Base-by-base conservation (phyloP, 306 rosid genomes). In the Senna siamea region DNA sequence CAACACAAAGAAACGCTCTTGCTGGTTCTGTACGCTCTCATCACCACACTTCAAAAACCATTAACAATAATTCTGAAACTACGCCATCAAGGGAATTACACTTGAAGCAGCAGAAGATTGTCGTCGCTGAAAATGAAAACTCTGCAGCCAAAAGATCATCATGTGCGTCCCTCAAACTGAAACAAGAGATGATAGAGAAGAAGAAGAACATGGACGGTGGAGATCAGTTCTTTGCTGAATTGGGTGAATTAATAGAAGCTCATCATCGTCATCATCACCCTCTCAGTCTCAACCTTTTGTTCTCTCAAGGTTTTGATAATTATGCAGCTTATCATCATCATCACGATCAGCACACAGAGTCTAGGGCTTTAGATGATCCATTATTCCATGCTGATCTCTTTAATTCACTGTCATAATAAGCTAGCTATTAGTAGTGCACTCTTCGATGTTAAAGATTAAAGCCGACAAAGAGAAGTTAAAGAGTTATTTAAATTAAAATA, bases 1-100 rank as follows among this genome's bases (percentile, higher is more conserved):
- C 98, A 19, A 93, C 98, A 43, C 98, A 93, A 67, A 85, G 96
- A 60, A 93, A 93, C 44, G 98, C 96, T 18, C 87, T 93, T 5
- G 98, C 98, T 7, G 98, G 98, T 43, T 93, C 97, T 12, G 84
- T 93, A 7, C 63, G 98, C 9, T 81, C 95, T 26, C 30, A 26
- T 26, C 30, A 26, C 5, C 95, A 90, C 32, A 83, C 93, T 34
- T 72, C 93, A 0, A 90, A 87, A 74, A 82, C 5, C 72, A 55
- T 40, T 46, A 84, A 73, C 76, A 69, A 9, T 52, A 69, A 9
- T 52, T 58, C 73, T 28, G 77, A 69, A 53, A 10, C 30, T 22
- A 64, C 22, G 2, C n/a, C 83, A 71, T 43, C 43, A 50, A 82
- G 66, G 78, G 74, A 86, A 86, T 6, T 38, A 75, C 88, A 88